phyloP scores from a whole-genome alignment of 108 stramenopile genomes.

The Pseudonitzschia multiseries region DNA sequence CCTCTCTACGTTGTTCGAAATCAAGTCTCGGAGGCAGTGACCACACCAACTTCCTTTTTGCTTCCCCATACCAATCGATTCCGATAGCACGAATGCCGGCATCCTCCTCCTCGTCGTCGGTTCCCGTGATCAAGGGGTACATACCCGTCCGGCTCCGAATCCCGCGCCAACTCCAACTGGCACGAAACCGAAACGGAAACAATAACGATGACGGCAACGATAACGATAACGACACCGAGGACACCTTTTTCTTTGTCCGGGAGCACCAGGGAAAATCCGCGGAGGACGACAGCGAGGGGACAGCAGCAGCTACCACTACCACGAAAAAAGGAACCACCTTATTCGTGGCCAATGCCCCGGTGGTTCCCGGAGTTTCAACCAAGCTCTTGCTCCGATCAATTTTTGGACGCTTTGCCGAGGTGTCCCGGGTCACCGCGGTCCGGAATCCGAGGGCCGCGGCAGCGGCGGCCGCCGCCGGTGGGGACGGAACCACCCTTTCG shows the following conservation, averaged over 20 bases:
- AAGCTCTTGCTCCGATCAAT: constrained; percentile 55
- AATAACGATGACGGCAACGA: background rate
- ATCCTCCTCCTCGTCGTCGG: constrained; percentile 5
- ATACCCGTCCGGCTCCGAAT: constrained; percentile 73
- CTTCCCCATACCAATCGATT: background rate
- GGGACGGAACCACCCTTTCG: background rate
- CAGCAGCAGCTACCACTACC: constrained; percentile 2
- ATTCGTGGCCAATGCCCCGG: constrained; percentile 85
- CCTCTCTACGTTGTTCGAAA: too few species aligned
- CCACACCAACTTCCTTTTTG: too few species aligned
- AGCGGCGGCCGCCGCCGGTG: constrained; percentile 6
- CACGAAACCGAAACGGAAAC: background rate
- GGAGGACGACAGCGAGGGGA: constrained; percentile 2
- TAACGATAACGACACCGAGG: constrained; percentile 28
- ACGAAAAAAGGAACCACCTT: constrained; percentile 50
- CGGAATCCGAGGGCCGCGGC: constrained; percentile 53
- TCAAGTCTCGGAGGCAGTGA: too few species aligned
- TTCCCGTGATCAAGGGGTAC: constrained; percentile 75
- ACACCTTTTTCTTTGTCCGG: constrained; percentile 76
- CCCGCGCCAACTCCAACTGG: constrained; percentile 24
- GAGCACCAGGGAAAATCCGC: constrained; percentile 53
- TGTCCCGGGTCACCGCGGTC: constrained; percentile 73
- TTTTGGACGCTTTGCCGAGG: constrained; percentile 72
- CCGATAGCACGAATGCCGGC: constrained; percentile 2
- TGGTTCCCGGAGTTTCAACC: constrained; percentile 67